Conservation (phyloP, 306 rosid genomes). For the Castanea sativa region DNA sequence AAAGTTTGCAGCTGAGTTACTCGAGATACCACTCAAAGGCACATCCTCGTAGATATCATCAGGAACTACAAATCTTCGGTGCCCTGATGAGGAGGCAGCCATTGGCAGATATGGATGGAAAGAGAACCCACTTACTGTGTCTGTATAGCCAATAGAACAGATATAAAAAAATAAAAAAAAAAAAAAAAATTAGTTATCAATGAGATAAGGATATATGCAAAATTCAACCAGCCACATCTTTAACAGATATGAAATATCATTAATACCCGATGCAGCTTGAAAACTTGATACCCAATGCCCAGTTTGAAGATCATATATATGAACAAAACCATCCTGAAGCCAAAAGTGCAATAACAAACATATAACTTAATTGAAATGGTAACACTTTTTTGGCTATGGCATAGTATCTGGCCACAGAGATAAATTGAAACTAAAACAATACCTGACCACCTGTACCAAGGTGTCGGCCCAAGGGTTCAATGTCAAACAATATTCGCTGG, state of each 20-base stretch:
- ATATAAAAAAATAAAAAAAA: not conserved
- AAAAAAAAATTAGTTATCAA: slow-evolving; percentile 14
- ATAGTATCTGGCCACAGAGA: slow-evolving; percentile 19
- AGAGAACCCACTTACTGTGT: slow-evolving; percentile 80
- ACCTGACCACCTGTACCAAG: slow-evolving; percentile 99
- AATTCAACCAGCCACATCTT: slow-evolving; percentile 13
- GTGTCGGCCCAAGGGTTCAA: slow-evolving; percentile 79
- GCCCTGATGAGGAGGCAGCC: slow-evolving; percentile 87
- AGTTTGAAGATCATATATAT: slow-evolving; percentile 84
- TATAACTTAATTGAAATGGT: not conserved
- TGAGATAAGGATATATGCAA: slow-evolving; percentile 1
- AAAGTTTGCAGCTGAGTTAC: slow-evolving; percentile 15
- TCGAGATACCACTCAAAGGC: slow-evolving; percentile 61
- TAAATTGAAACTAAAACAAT: slow-evolving; percentile 19
- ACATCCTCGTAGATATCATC: slow-evolving; percentile 56
- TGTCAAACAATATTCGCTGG: slow-evolving; percentile 85
- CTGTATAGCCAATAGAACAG: slow-evolving; percentile 40
- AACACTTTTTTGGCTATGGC: slow-evolving; percentile 7
- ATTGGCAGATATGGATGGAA: slow-evolving; percentile 90
- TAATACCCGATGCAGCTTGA: slow-evolving; percentile 83
- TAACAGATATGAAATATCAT: slow-evolving; percentile 15
- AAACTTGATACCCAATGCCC: slow-evolving; percentile 93
- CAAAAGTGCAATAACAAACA: slow-evolving; percentile 13
- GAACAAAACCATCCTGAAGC: slow-evolving; percentile 81
- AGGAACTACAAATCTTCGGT: slow-evolving; percentile 72